Evolutionary conservation across 1,139 yeast species (phyloP).

Genomic region (Debaryomyces udenii): DNA sequence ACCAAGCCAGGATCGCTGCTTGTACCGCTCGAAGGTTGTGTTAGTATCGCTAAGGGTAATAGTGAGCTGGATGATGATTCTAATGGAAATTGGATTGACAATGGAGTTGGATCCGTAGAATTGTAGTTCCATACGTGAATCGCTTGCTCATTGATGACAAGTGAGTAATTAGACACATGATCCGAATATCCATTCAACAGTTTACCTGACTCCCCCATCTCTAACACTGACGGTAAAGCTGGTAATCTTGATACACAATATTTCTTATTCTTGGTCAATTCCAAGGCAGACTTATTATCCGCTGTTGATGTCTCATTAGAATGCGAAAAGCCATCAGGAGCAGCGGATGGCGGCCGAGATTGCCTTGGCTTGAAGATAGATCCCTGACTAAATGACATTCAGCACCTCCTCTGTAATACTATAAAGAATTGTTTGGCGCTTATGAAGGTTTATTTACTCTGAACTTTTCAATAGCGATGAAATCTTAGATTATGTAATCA

Average conservation of each 20-base stretch:
- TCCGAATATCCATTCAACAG: conserved; percentile 56
- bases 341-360: conserved; percentile 7
- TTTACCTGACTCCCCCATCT: conserved; percentile 18
- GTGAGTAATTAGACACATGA: conserved; percentile 54
- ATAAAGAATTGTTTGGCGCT: not conserved
- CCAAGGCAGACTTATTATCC: conserved; percentile 26
- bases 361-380: conserved; percentile 19
- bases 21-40: conserved; percentile 64
- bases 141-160: conserved; percentile 52
- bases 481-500: conserved; percentile 4
- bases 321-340: conserved; percentile 1
- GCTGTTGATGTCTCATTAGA: conserved; percentile 5
- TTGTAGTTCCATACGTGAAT: conserved; percentile 73
- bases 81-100: conserved; percentile 53
- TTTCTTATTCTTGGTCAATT: conserved; percentile 61
- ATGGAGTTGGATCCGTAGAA: conserved; percentile 61
- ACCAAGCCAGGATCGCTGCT: conserved; percentile 69
- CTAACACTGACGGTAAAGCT: conserved; percentile 54
- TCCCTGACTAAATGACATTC: conserved; percentile 15
- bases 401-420: conserved; percentile 6
- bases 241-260: conserved; percentile 66
- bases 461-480: conserved; percentile 9
- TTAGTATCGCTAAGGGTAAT: conserved; percentile 62
- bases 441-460: conserved; percentile 7
- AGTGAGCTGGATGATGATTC: conserved; percentile 16